These are phyloP conservation scores for Boletus tylopilopsis DNA, from an alignment of 768 basidiomycete genomes.

Conservation along the genomic window DNA sequence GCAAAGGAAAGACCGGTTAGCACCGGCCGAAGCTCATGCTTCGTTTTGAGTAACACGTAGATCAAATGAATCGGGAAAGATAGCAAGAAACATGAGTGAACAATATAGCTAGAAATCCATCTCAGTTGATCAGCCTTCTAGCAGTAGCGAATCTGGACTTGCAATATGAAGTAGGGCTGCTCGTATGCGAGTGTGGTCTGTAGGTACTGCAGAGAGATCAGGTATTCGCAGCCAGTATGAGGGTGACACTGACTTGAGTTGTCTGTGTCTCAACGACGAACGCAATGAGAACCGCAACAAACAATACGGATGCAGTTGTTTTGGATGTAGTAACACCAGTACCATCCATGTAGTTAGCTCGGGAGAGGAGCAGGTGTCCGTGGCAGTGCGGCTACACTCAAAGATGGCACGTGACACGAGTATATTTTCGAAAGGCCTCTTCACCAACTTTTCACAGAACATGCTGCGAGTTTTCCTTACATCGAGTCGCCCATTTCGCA, in stretches of 20 bases:
- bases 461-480: slow-evolving; percentile 61
- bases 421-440: not conserved
- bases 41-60: slow-evolving; percentile 51
- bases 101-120: slow-evolving; percentile 59
- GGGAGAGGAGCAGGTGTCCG: too few relatives aligned
- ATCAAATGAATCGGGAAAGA: slow-evolving; percentile 82
- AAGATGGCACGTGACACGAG: too few relatives aligned
- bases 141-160: slow-evolving; percentile 24
- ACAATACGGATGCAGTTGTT: slow-evolving; percentile 48
- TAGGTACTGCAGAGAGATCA: slow-evolving; percentile 55
- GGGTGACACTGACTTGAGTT: slow-evolving; percentile 53
- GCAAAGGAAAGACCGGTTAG: slow-evolving; percentile 49
- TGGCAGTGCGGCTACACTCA: too few relatives aligned
- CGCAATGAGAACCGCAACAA: slow-evolving; percentile 56
- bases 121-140: not conserved
- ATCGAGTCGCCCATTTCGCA: slow-evolving; percentile 58
- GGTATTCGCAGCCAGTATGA: not conserved
- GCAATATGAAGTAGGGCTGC: slow-evolving; percentile 91
- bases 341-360: too few relatives aligned
- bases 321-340: slow-evolving; percentile 23
- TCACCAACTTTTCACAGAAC: too few relatives aligned
- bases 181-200: slow-evolving; percentile 73
- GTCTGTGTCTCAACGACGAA: slow-evolving; percentile 78
- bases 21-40: slow-evolving; percentile 46
- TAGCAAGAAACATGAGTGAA: slow-evolving; percentile 76